A percentile compares a stretch with the other conserved stretches of the same genome.
These are phyloP conservation scores for Phoenix roebelenii DNA, from an alignment of 176 grass and related monocot species.

Conservation along the genomic window DNA sequence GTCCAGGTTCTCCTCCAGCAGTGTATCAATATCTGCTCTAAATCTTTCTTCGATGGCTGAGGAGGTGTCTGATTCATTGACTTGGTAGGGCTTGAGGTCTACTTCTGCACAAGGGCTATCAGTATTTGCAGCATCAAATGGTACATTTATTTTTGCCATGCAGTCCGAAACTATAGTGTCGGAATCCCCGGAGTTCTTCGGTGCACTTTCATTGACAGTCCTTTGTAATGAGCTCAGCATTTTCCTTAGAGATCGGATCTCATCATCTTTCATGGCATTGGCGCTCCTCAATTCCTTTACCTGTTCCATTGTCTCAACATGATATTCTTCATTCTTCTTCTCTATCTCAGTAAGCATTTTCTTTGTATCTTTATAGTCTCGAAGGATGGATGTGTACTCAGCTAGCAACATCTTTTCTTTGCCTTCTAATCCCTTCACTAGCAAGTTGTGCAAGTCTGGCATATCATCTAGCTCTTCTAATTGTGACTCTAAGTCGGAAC, in stretches of 20 bases:
- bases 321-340: constrained; percentile 34
- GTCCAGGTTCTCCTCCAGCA: constrained; percentile 70
- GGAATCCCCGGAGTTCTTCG: constrained; percentile 28
- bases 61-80: constrained; percentile 10
- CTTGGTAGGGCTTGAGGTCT: not conserved
- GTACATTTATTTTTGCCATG: constrained; percentile 16
- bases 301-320: constrained; percentile 39
- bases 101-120: not conserved
- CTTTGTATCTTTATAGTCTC: constrained; percentile 46
- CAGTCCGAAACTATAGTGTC: not conserved
- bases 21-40: constrained; percentile 49
- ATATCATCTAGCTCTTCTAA: constrained; percentile 20
- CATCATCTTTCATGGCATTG: constrained; percentile 54
- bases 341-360: constrained; percentile 42
- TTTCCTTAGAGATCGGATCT: constrained; percentile 49
- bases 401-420: constrained; percentile 30
- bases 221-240: constrained; percentile 64
- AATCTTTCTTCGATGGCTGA: constrained; percentile 67
- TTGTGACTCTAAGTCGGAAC: not conserved
- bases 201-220: constrained; percentile 26
- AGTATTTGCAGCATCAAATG: not conserved
- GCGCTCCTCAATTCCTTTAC: constrained; percentile 49
- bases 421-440: constrained; percentile 26
- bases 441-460: constrained; percentile 12
- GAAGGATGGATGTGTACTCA: constrained; percentile 33